phyloP scores from a whole-genome alignment of 2,329 filamentous ascomycete genomes.

The Penicillium sp. region DNA sequence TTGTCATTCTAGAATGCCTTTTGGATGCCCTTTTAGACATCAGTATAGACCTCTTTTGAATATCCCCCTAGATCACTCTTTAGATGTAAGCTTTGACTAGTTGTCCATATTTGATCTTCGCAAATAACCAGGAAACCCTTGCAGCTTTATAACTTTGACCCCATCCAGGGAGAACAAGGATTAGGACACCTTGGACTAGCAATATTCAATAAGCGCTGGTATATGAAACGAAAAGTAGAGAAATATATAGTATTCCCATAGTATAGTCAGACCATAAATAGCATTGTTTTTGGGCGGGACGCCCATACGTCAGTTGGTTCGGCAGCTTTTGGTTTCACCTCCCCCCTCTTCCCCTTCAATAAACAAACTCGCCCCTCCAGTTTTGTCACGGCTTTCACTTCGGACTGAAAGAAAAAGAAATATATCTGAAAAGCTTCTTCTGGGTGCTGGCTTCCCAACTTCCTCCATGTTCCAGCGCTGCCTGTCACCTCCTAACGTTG shows the following conservation, averaged over 20 bases:
- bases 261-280: neutral
- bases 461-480: constrained; percentile 29
- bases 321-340: constrained; percentile 18
- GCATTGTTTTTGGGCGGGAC: constrained; percentile 15
- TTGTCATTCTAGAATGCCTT: neutral
- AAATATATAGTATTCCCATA: neutral
- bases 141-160: neutral
- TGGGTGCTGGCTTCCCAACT: constrained; percentile 18
- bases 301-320: constrained; percentile 21
- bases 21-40: neutral
- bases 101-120: neutral
- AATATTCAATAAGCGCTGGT: neutral
- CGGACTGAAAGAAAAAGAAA: neutral
- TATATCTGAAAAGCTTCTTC: neutral
- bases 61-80: neutral
- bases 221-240: neutral
- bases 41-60: neutral
- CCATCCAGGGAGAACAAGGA: constrained; percentile 1
- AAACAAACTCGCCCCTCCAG: constrained; percentile 11
- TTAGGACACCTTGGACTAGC: neutral
- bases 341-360: constrained; percentile 11
- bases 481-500: constrained; percentile 18
- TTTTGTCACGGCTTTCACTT: constrained; percentile 5
- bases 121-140: neutral
- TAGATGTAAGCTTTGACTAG: neutral